phyloP scores from a whole-genome alignment of 805 yeast genomes.

The Jamesozyma lodderae region DNA sequence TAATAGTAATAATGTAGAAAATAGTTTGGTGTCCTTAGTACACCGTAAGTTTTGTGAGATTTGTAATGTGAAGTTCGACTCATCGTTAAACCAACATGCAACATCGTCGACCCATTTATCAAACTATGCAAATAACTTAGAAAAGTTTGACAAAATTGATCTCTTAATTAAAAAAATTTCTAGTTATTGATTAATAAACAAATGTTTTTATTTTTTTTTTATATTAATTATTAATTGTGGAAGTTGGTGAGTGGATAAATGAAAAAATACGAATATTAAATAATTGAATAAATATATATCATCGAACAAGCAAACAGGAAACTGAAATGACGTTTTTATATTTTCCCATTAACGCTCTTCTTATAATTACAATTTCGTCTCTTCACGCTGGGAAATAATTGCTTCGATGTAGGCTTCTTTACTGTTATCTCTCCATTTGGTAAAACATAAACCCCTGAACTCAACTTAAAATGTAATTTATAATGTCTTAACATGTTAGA shows the following conservation, averaged over 20 bases:
- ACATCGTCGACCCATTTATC: conserved; percentile 56
- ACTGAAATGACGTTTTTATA: no score
- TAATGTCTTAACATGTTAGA: conserved; percentile 27
- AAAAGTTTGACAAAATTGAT: conserved; percentile 70
- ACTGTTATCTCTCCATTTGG: conserved; percentile 14
- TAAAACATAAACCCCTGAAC: conserved; percentile 11
- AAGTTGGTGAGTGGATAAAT: background rate
- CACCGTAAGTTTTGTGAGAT: no score
- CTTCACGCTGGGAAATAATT: conserved; percentile 5
- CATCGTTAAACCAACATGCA: conserved; percentile 63
- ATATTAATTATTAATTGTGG: background rate
- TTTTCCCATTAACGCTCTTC: no score
- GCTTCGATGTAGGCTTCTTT: conserved; percentile 14
- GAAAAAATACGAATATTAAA: background rate
- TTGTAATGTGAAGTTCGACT: conserved; percentile 72
- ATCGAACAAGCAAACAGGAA: no score
- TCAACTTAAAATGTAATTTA: conserved; percentile 19
- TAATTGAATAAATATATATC: no score
- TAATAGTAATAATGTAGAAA: background rate
- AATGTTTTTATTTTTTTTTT: background rate
- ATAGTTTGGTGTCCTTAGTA: background rate
- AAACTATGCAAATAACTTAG: conserved; percentile 63
- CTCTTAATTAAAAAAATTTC: conserved; percentile 37
- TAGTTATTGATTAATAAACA: background rate
- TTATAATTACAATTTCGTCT: background rate